Conservation (phyloP, 768 basidiomycete genomes). For the Chalciporus sphaerocephalus region DNA sequence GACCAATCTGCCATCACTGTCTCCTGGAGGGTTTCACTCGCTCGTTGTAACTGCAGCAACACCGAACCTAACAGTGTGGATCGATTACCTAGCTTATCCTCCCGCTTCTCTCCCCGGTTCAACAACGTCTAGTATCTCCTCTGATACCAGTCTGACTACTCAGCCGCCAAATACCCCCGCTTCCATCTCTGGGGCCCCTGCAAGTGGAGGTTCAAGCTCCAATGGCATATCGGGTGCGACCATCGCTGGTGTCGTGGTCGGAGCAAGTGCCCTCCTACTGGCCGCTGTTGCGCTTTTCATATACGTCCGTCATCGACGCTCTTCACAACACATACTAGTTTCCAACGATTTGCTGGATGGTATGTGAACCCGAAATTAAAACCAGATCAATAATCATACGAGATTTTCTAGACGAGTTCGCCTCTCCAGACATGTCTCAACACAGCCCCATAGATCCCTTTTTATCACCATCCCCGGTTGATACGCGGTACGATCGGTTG, state of each 20-base stretch:
- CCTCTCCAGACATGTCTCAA: neutral
- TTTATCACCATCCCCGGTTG: neutral
- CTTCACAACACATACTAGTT: neutral
- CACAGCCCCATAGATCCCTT: neutral
- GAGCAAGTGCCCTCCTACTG: neutral
- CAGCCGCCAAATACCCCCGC: neutral
- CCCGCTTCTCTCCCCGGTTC: neutral
- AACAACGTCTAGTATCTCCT: neutral
- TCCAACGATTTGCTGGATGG: neutral
- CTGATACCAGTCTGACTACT: neutral
- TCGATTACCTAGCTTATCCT: neutral
- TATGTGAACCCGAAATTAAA: neutral
- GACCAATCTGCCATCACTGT: neutral
- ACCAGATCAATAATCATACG: neutral
- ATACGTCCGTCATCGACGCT: neutral
- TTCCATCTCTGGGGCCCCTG: neutral
- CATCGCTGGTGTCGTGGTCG: neutral
- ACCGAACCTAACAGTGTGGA: neutral
- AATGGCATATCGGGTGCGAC: neutral
- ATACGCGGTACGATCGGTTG: neutral
- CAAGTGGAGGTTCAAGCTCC: neutral
- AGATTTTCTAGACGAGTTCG: neutral
- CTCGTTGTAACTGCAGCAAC: neutral
- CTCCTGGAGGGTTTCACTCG: neutral
- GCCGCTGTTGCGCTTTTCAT: neutral